phyloP scores from a whole-genome alignment of 2,329 filamentous ascomycete genomes.

The Calcarisporium arbuscula region DNA sequence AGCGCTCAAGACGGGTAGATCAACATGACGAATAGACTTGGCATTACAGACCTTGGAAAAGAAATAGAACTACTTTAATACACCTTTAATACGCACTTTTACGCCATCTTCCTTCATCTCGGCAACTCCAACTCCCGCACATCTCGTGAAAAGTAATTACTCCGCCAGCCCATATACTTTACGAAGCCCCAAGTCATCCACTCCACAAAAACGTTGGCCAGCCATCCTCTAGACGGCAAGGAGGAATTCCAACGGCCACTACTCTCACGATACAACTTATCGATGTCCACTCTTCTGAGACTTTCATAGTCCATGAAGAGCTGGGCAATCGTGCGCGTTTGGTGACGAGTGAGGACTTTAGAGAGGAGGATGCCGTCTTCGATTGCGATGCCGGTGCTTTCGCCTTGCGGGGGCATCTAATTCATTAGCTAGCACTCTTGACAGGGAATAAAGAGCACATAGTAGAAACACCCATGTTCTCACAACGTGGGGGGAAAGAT shows the following conservation, averaged over 20 bases:
- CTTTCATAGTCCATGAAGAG: conserved; percentile 40
- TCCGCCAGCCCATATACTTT: conserved; percentile 11
- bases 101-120: too few relatives aligned
- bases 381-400: conserved; percentile 44
- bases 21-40: too few relatives aligned
- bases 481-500: too few relatives aligned
- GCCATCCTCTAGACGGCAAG: conserved; percentile 11
- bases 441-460: neutral
- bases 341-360: conserved; percentile 15
- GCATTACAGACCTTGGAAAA: too few relatives aligned
- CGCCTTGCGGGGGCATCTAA: conserved; percentile 43
- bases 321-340: conserved; percentile 27
- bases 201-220: conserved; percentile 15
- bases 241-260: conserved; percentile 15
- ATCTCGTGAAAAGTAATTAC: conserved; percentile 15
- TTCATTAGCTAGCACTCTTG: neutral
- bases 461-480: too few relatives aligned
- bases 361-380: conserved; percentile 45
- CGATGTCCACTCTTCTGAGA: conserved; percentile 35
- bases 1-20: too few relatives aligned
- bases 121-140: conserved; percentile 14
- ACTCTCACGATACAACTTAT: conserved; percentile 37
- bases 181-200: conserved; percentile 18
- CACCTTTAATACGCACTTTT: too few relatives aligned
- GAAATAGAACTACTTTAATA: too few relatives aligned